phyloP scores from a whole-genome alignment of 2,329 filamentous ascomycete genomes.

The Cercospora sp. region DNA sequence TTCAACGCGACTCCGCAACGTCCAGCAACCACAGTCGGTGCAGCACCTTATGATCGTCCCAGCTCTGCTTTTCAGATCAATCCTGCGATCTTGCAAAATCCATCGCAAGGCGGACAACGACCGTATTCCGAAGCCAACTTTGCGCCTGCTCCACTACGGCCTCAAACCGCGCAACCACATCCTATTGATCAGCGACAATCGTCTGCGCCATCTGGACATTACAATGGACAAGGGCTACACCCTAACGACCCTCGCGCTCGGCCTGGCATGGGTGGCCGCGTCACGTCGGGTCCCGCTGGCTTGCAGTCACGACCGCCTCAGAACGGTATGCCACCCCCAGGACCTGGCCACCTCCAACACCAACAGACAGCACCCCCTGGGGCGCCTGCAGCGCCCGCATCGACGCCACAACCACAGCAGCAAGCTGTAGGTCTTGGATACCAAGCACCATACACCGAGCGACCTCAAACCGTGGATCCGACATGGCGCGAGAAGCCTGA shows the following conservation, averaged over 20 bases:
- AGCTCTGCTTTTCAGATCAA: slow-evolving; percentile 55
- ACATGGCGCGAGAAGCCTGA: slow-evolving; percentile 21
- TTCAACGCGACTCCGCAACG: slow-evolving; percentile 37
- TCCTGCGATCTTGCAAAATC: slow-evolving; percentile 42
- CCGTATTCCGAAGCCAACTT: slow-evolving; percentile 23
- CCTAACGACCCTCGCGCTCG: slow-evolving; percentile 25
- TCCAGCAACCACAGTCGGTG: slow-evolving; percentile 43
- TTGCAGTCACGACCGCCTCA: slow-evolving; percentile 18
- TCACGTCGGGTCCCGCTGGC: slow-evolving; percentile 38
- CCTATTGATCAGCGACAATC: slow-evolving; percentile 26
- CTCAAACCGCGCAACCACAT: slow-evolving; percentile 24
- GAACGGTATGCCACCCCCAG: slow-evolving; percentile 18
- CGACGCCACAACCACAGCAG: slow-evolving; percentile 24
- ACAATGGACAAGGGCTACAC: slow-evolving; percentile 21
- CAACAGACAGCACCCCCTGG: slow-evolving; percentile 24
- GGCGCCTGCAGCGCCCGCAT: slow-evolving; percentile 6
- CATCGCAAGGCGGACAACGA: slow-evolving; percentile 24
- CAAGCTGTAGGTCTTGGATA: slow-evolving; percentile 38
- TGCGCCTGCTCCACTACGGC: slow-evolving; percentile 18
- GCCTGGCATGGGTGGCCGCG: slow-evolving; percentile 28
- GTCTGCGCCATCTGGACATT: slow-evolving; percentile 18
- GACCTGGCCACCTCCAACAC: slow-evolving; percentile 25
- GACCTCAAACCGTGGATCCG: slow-evolving; percentile 28
- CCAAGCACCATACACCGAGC: slow-evolving; percentile 47
- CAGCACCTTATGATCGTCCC: slow-evolving; percentile 54